Conservation (phyloP, 2,329 filamentous ascomycete genomes). For the Drechslerella dactyloides region DNA sequence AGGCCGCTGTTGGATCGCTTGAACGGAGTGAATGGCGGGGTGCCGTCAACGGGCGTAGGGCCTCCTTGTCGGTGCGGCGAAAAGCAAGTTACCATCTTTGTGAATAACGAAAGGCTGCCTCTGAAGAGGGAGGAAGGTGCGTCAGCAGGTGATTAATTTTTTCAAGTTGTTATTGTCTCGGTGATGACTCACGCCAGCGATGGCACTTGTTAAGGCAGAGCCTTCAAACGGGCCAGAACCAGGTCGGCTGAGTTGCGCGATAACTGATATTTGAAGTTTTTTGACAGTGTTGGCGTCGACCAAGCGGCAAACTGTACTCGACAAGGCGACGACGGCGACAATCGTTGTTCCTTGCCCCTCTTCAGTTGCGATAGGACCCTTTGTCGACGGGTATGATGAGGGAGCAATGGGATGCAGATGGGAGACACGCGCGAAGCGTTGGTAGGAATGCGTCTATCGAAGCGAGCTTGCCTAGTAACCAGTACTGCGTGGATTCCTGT, state of each 20-base stretch:
- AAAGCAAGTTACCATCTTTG: conserved; percentile 53
- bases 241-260: conserved; percentile 3
- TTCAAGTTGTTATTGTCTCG: not conserved
- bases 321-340: conserved; percentile 2
- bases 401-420: conserved; percentile 8
- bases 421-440: conserved; percentile 39
- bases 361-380: conserved; percentile 30
- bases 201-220: conserved; percentile 18
- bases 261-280: conserved; percentile 38
- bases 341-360: conserved; percentile 10
- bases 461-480: conserved; percentile 48
- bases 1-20: conserved; percentile 51
- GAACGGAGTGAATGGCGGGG: conserved; percentile 53
- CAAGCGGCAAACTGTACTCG: conserved; percentile 3
- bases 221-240: conserved; percentile 11
- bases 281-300: not conserved
- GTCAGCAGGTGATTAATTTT: not conserved
- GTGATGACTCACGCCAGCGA: conserved; percentile 28
- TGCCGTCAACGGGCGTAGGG: conserved; percentile 53
- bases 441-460: conserved; percentile 48
- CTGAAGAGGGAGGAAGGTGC: conserved; percentile 11
- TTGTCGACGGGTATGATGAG: conserved; percentile 34
- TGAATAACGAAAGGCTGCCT: conserved; percentile 15
- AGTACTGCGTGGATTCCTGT: conserved; percentile 25
- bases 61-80: conserved; percentile 54